phyloP scores from a whole-genome alignment of 2,329 filamentous ascomycete genomes.

The Pseudogymnoascus sp. region DNA sequence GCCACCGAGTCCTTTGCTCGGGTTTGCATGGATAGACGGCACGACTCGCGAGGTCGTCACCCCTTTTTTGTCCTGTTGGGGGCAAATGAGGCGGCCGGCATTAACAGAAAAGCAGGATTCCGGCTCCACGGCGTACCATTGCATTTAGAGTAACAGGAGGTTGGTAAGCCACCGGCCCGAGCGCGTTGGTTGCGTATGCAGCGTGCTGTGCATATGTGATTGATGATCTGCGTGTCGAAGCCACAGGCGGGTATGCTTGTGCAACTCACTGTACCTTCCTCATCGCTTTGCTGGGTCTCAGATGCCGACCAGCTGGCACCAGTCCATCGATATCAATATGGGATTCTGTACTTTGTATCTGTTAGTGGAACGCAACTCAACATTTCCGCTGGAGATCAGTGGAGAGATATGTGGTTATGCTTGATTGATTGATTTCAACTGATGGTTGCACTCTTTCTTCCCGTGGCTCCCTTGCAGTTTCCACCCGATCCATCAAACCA shows the following conservation, averaged over 20 bases:
- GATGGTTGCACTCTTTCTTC: neutral
- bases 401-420: neutral
- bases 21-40: neutral
- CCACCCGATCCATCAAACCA: neutral
- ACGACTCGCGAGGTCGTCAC: neutral
- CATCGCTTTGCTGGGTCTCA: neutral
- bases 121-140: neutral
- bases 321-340: neutral
- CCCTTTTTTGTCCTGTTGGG: neutral
- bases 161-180: slow-evolving; percentile 2
- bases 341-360: neutral
- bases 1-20: neutral
- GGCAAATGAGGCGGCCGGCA: neutral
- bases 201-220: slow-evolving; percentile 2
- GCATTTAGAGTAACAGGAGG: neutral
- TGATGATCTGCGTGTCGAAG: neutral
- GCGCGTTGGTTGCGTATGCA: neutral
- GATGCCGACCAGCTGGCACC: slow-evolving; percentile 2
- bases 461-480: neutral
- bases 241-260: neutral
- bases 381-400: neutral
- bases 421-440: neutral
- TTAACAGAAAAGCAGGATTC: neutral
- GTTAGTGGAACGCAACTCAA: slow-evolving; percentile 1
- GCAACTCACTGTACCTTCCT: neutral